phyloP scores from a whole-genome alignment of 192 early-diverging fungal genomes.

The Coemansia sp. region DNA sequence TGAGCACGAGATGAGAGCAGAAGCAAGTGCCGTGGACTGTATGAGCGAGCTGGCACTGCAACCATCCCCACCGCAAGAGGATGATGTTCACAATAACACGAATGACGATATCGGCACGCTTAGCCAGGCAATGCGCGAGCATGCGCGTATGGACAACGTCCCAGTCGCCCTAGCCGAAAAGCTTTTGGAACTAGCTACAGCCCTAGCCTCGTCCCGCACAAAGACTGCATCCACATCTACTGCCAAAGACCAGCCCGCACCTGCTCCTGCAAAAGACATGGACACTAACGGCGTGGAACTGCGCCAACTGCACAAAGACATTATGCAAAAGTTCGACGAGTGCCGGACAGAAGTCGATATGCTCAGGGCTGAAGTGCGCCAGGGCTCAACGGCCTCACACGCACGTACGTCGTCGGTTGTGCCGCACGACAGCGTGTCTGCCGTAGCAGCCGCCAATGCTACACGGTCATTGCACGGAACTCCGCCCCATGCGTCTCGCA shows the following conservation, averaged over 20 bases:
- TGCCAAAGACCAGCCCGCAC: no score
- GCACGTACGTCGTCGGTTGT: constrained; percentile 8
- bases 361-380: constrained; percentile 44
- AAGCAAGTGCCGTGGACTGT: neutral
- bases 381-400: constrained; percentile 7
- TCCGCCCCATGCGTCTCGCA: neutral
- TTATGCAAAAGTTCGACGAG: constrained; percentile 35
- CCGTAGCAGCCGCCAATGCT: constrained; percentile 10
- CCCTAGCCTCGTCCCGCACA: constrained; percentile 8
- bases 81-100: neutral
- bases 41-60: neutral
- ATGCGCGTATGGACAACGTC: constrained; percentile 3
- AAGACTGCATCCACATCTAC: no score
- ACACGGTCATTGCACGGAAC: neutral
- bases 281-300: constrained; percentile 13
- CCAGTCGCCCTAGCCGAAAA: constrained; percentile 33
- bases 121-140: constrained; percentile 4
- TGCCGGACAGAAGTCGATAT: constrained; percentile 30
- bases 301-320: constrained; percentile 23
- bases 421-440: constrained; percentile 37
- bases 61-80: neutral
- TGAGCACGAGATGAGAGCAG: no score
- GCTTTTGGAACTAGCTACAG: constrained; percentile 26
- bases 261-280: no score
- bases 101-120: neutral